These are phyloP conservation scores for Uronychia setigera DNA, from an alignment of 73 alveolate genomes.

Conservation along the genomic window DNA sequence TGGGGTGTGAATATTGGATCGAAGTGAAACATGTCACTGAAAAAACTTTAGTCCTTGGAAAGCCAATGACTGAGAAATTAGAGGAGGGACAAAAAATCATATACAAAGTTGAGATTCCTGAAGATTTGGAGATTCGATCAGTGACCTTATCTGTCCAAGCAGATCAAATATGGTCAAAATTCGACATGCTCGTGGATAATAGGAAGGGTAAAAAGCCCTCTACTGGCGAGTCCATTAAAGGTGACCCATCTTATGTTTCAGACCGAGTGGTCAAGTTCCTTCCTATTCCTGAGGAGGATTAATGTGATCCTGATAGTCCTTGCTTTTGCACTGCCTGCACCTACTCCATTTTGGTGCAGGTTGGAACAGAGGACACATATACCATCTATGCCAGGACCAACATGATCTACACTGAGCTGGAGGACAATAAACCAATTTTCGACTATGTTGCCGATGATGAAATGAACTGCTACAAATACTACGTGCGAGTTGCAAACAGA, in stretches of 20 bases:
- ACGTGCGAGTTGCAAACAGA: constrained; percentile 17
- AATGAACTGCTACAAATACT: constrained; percentile 12
- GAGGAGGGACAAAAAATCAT: neutral
- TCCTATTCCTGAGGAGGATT: neutral
- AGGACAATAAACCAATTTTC: neutral
- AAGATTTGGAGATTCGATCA: neutral
- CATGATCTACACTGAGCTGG: neutral
- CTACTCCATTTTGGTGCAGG: constrained; percentile 48
- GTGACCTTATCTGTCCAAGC: neutral
- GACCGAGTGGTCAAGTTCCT: neutral
- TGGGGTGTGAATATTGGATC: neutral
- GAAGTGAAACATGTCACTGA: neutral
- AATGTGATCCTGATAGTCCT: neutral
- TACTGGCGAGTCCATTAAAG: neutral
- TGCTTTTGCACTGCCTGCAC: constrained; percentile 70
- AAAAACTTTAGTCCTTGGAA: neutral
- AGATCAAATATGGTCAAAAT: neutral
- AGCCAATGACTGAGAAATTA: neutral
- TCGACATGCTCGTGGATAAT: neutral
- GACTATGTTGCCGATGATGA: constrained; percentile 12
- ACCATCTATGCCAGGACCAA: constrained; percentile 12
- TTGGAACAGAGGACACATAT: constrained; percentile 11
- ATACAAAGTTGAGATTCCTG: neutral
- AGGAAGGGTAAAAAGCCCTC: neutral
- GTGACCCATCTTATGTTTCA: neutral